Evolutionary conservation across 148 eudicot species (phyloP), one percentile per base, ranked within the genome.

Genomic region (Amaranthus cruentus): DNA sequence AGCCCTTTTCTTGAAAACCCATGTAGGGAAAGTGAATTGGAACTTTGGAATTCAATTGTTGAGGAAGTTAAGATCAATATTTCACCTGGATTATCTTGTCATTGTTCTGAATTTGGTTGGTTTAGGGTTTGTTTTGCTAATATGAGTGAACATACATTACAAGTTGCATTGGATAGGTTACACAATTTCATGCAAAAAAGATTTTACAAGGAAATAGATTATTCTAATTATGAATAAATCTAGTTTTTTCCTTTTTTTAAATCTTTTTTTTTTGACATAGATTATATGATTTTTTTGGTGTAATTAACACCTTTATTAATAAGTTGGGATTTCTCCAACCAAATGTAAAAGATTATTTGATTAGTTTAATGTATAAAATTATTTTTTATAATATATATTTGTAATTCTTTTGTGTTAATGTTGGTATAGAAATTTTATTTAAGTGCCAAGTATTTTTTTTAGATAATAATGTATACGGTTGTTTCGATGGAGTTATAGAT

Each of bases 41-140:
- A 18, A 9, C 75, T 92, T 38, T 92, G 97, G 97, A 70, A 62
- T 2, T 55, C 72, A 4, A 84, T 88, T 52, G 72, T 92, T 13
- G 63, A 83, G 48, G 87, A 88, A 9, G 87, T 88, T 71, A 92
- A 86, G 83, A 60, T 92, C 14, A 92, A 92, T 66, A 86, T 92
- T 0, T 90, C 97, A 6, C 96, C 97, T 0, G 97, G 97, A 3
- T 84, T 82, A 1, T 90, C 97, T 0, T 90, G 96, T 66, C 97
- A 87, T 71, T 92, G 93, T 54, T 87, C 89, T 0, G 91, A 90
- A 10, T 88, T 93, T 0, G 93, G 97, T 14, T 92, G 97, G 97
- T 92, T 92, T 73, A 79, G 97, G 75, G 96, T 90, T 42, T 92
- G 96, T 76, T 92, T 90, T 78, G 96, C 97, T 0, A 90, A 92